Evolutionary conservation across 164 flowering plant genomes (phyloP).

Genomic region (Cinnamomum chago): DNA sequence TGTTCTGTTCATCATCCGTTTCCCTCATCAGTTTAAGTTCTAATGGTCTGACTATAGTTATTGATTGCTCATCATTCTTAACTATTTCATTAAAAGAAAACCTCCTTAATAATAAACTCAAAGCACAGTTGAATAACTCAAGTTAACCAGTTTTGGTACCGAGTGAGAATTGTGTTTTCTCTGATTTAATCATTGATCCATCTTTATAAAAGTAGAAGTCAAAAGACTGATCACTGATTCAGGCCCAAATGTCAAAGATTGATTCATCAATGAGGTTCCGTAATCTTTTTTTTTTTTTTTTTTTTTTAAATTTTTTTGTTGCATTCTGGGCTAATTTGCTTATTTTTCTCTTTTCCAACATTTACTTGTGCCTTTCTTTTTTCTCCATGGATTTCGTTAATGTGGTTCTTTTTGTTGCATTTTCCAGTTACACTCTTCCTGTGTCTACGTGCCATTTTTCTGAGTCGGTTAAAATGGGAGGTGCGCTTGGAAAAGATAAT

Average conservation of each 20-base stretch:
- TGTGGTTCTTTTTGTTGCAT: background rate
- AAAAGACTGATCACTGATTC: background rate
- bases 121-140: background rate
- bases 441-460: background rate
- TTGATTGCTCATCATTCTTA: background rate
- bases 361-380: background rate
- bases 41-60: background rate
- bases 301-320: no score
- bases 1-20: no score
- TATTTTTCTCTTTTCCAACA: background rate
- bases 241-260: background rate
- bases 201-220: background rate
- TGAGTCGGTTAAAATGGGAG: constrained; percentile 53
- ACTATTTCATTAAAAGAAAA: no score
- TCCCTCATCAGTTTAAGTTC: background rate
- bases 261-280: background rate
- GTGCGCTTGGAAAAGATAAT: constrained; percentile 36
- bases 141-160: no score
- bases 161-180: no score
- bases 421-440: constrained; percentile 9
- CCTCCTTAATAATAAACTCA: background rate
- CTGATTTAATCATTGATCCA: background rate
- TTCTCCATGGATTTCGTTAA: background rate
- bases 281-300: no score
- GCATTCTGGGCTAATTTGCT: background rate